A percentile compares a stretch with the other conserved stretches of the same genome.
phyloP scores from a whole-genome alignment of 768 basidiomycete species.

The Grammothele lineata region DNA sequence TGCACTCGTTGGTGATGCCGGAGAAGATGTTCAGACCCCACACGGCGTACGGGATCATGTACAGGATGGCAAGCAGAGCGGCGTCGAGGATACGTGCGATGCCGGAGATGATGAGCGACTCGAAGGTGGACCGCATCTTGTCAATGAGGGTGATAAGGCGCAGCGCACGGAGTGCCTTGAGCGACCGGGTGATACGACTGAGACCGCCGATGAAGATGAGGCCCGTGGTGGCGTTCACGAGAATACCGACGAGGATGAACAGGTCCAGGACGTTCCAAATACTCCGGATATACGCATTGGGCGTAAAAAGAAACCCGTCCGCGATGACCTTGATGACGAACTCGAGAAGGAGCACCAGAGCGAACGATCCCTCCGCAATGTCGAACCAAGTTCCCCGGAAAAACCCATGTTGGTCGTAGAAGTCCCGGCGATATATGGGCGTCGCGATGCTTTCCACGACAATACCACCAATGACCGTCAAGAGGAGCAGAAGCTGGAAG shows the following conservation, averaged over 20 bases:
- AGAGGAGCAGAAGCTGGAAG: constrained; percentile 70
- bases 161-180: constrained; percentile 86
- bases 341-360: constrained; percentile 68
- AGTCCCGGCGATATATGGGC: constrained; percentile 76
- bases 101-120: constrained; percentile 83
- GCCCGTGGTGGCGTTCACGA: constrained; percentile 69
- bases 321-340: constrained; percentile 89
- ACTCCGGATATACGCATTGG: constrained; percentile 86
- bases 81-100: constrained; percentile 84
- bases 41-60: constrained; percentile 89
- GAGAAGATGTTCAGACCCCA: constrained; percentile 94
- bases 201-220: constrained; percentile 75
- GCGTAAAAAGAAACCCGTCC: constrained; percentile 87
- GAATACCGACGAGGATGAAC: constrained; percentile 71
- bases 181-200: constrained; percentile 74
- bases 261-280: constrained; percentile 94
- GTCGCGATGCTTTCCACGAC: constrained; percentile 81
- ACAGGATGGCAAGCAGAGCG: constrained; percentile 82
- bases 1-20: constrained; percentile 81
- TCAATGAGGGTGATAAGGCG: constrained; percentile 88
- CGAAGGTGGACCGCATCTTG: constrained; percentile 82
- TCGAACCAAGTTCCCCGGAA: constrained; percentile 84
- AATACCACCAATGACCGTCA: constrained; percentile 77
- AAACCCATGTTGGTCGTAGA: constrained; percentile 54
- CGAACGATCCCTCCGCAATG: constrained; percentile 70